Conservation (phyloP, 2,329 filamentous ascomycete genomes). For the Colletotrichum tropicale region DNA sequence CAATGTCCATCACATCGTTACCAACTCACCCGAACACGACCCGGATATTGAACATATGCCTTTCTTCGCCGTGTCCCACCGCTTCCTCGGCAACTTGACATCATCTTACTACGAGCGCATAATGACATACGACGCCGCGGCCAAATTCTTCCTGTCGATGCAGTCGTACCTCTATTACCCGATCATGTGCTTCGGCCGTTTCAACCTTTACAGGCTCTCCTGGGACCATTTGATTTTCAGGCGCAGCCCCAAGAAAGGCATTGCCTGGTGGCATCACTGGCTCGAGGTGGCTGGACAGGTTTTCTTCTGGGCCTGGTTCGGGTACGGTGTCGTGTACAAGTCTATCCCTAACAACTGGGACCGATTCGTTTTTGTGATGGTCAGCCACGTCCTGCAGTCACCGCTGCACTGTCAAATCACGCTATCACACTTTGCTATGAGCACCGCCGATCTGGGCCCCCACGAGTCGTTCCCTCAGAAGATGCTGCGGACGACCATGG, state of each 20-base stretch:
- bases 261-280: conserved; percentile 83
- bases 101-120: conserved; percentile 85
- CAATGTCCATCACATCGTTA: conserved; percentile 96
- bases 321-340: conserved; percentile 79
- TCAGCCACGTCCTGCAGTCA: conserved; percentile 82
- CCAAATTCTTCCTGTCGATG: conserved; percentile 71
- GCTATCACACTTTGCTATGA: conserved; percentile 92
- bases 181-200: conserved; percentile 79
- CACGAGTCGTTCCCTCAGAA: conserved; percentile 88
- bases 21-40: conserved; percentile 93
- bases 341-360: conserved; percentile 71
- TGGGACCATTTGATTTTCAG: conserved; percentile 78
- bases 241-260: conserved; percentile 74
- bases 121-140: conserved; percentile 79
- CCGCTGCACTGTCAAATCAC: conserved; percentile 90
- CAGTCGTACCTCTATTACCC: conserved; percentile 87
- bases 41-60: conserved; percentile 94
- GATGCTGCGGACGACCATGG: conserved; percentile 93
- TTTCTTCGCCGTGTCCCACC: conserved; percentile 85
- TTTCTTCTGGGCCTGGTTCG: conserved; percentile 88
- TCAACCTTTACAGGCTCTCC: conserved; percentile 85
- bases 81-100: conserved; percentile 73
- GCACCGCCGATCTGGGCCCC: conserved; percentile 82
- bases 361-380: conserved; percentile 75
- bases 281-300: conserved; percentile 78